Percentiles rank a stretch among this genome's conserved stretches.
phyloP scores from a whole-genome alignment of 345 rosid genomes.

The Gynandropsis gynandra region DNA sequence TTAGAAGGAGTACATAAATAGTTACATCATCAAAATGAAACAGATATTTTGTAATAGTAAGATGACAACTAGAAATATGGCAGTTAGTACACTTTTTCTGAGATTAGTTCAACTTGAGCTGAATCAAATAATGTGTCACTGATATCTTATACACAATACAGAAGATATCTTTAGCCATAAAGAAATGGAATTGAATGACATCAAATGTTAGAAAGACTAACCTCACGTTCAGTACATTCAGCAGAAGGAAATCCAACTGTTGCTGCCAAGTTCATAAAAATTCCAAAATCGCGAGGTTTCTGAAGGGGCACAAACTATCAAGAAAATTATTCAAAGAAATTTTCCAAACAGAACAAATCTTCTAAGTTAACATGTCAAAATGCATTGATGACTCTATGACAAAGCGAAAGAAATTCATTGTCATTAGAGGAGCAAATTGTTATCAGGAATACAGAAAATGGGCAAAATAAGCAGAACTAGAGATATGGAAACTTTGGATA shows the following conservation, averaged over 20 bases:
- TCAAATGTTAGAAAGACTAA: constrained; percentile 26
- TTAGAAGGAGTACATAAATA: not conserved
- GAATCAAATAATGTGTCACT: constrained; percentile 11
- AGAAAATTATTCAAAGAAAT: not conserved
- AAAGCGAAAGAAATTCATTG: not conserved
- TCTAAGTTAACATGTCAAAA: constrained; percentile 3
- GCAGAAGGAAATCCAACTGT: constrained; percentile 50
- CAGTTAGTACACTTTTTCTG: not conserved
- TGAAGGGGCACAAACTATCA: constrained; percentile 29
- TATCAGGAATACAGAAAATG: constrained; percentile 4
- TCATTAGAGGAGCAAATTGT: constrained; percentile 4
- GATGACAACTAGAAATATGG: constrained; percentile 5
- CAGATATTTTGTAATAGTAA: not conserved
- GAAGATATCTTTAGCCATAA: constrained; percentile 1
- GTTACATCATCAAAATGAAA: not conserved
- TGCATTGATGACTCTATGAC: not conserved
- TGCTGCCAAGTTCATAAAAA: constrained; percentile 50
- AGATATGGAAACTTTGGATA: constrained; percentile 8
- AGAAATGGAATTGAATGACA: constrained; percentile 6
- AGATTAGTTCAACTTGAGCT: constrained; percentile 12
- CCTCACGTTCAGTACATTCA: constrained; percentile 54
- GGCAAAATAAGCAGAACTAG: constrained; percentile 14
- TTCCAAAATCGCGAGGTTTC: constrained; percentile 58
- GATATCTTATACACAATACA: not conserved
- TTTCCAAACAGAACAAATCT: not conserved